Evolutionary conservation across 1,139 yeast species (phyloP).

Genomic region (Saccharomycopsis phalli): DNA sequence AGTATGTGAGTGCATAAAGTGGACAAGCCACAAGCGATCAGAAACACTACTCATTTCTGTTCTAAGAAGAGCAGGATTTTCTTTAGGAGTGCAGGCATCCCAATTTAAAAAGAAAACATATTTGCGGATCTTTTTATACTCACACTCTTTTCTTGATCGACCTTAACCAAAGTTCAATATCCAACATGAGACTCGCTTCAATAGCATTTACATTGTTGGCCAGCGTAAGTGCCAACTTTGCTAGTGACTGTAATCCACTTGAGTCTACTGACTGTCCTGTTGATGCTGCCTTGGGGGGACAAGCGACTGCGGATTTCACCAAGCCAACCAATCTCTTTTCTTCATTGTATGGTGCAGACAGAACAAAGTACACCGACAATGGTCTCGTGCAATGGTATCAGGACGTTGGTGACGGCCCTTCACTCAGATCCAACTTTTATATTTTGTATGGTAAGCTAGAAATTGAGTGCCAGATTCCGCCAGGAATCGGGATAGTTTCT

Average conservation of each 20-base stretch:
- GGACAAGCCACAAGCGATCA: no score
- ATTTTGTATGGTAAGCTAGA: slow-evolving; percentile 83
- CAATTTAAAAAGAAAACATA: no score
- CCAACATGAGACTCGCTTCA: slow-evolving; percentile 1
- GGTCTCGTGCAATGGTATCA: slow-evolving; percentile 55
- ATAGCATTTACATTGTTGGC: slow-evolving; percentile 1
- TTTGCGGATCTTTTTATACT: no score
- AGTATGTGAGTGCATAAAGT: no score
- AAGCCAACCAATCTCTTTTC: slow-evolving; percentile 24
- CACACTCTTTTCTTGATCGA: no score
- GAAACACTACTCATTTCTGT: no score
- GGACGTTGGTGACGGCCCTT: slow-evolving; percentile 64
- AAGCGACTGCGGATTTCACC: slow-evolving; percentile 8
- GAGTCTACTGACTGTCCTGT: slow-evolving; percentile 31
- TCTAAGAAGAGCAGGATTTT: no score
- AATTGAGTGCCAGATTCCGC: slow-evolving; percentile 59
- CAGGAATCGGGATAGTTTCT: slow-evolving; percentile 67
- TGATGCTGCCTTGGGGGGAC: slow-evolving; percentile 12
- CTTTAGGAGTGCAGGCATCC: no score
- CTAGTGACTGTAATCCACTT: slow-evolving; percentile 1
- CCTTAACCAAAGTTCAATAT: no score
- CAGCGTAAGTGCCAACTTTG: slow-evolving; percentile 5
- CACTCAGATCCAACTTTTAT: slow-evolving; percentile 66
- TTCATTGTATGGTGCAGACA: slow-evolving; percentile 27
- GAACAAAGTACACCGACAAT: slow-evolving; percentile 33